Conservation (phyloP, 2,329 filamentous ascomycete species). For the Epichloe typhina region DNA sequence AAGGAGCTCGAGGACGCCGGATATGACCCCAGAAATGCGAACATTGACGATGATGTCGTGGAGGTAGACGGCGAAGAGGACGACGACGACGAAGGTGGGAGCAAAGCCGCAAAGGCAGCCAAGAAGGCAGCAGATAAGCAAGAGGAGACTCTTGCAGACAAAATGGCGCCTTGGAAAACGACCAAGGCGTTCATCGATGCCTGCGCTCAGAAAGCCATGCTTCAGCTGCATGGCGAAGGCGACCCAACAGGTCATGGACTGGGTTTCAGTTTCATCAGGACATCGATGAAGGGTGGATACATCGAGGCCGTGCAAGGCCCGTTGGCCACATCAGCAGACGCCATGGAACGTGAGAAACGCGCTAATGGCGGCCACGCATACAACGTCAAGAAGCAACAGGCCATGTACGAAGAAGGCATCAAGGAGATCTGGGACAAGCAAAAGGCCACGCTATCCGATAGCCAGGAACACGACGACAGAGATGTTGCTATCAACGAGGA, state of each 20-base stretch:
- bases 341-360: constrained; percentile 74
- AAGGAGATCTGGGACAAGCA: constrained; percentile 87
- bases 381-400: constrained; percentile 90
- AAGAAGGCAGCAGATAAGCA: constrained; percentile 35
- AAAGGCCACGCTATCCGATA: constrained; percentile 61
- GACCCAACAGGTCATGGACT: constrained; percentile 89
- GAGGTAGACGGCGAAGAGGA: constrained; percentile 49
- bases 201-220: constrained; percentile 90
- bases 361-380: constrained; percentile 91
- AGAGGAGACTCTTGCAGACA: constrained; percentile 67
- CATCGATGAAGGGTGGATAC: constrained; percentile 95
- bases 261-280: constrained; percentile 94
- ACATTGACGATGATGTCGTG: constrained; percentile 50
- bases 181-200: constrained; percentile 95
- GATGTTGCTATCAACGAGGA: constrained; percentile 46
- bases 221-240: constrained; percentile 84
- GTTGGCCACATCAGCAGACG: constrained; percentile 60
- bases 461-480: constrained; percentile 51
- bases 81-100: constrained; percentile 31
- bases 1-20: constrained; percentile 86
- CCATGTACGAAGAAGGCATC: constrained; percentile 83
- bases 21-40: constrained; percentile 53
- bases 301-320: constrained; percentile 66
- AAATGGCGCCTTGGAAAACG: constrained; percentile 90
- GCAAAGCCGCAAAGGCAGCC: constrained; percentile 23